These are phyloP conservation scores for Teratosphaeria destructans DNA, from an alignment of 2,329 filamentous ascomycete species.

Conservation along the genomic window DNA sequence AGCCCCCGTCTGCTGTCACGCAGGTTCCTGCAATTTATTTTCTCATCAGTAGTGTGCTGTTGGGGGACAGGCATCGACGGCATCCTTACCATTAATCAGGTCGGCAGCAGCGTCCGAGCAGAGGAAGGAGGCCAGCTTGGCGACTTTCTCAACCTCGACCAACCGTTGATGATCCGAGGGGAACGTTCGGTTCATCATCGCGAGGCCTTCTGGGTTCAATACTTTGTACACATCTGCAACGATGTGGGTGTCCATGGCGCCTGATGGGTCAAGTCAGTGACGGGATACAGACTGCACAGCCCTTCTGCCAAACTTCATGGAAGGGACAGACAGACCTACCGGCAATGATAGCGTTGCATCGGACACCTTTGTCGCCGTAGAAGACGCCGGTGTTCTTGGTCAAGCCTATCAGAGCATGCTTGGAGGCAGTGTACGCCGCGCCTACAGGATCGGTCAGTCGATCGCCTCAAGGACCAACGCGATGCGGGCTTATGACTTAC, in stretches of 20 bases:
- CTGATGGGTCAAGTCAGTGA: slow-evolving; percentile 23
- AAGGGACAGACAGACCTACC: slow-evolving; percentile 1
- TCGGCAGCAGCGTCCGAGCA: slow-evolving; percentile 21
- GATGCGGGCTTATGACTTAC: slow-evolving; percentile 14
- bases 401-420: slow-evolving; percentile 45
- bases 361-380: slow-evolving; percentile 46
- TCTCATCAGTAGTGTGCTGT: background rate
- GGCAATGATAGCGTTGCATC: slow-evolving; percentile 38
- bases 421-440: slow-evolving; percentile 36
- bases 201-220: slow-evolving; percentile 22
- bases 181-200: slow-evolving; percentile 13
- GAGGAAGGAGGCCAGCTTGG: slow-evolving; percentile 24
- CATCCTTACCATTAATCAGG: slow-evolving; percentile 21
- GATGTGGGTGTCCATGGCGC: slow-evolving; percentile 49
- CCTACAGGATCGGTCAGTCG: slow-evolving; percentile 5
- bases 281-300: background rate
- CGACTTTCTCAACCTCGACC: slow-evolving; percentile 22
- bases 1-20: slow-evolving; percentile 18
- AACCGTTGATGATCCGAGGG: slow-evolving; percentile 7
- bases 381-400: slow-evolving; percentile 49
- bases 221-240: slow-evolving; percentile 29
- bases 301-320: background rate
- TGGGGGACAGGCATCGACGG: background rate
- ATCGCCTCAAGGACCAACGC: slow-evolving; percentile 12
- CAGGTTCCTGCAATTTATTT: slow-evolving; percentile 7